Base-by-base conservation (phyloP, 805 yeast genomes). In the Spathaspora arborariae region DNA sequence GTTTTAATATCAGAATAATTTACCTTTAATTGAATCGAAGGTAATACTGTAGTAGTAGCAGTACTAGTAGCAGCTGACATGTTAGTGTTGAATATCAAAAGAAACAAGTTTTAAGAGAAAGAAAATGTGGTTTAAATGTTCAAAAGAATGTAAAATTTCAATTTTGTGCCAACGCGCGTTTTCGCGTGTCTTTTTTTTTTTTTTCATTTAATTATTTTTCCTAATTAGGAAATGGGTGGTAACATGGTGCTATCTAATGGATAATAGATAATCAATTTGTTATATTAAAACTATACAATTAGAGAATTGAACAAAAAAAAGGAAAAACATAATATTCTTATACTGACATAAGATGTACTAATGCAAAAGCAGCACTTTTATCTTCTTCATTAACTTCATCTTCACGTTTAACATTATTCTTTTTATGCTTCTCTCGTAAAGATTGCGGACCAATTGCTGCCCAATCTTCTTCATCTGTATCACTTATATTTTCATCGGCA, bases 381-480 rank as follows among this genome's bases (percentile, higher is more conserved):
- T 79, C 81, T 42, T 69, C 74, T 30, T 59, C 64, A 41, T 58
- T 56, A 15, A 51, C 50, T 22, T 38, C 44, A 38, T 38, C 44
- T 15, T 16, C 42, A 3, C 30, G 13, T 18, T 39, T 20, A 20
- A 16, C 10, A 40, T 40, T 26, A 2, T 10, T 39, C 19, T 42
- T 19, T 34, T 37, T 35, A 21, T 39, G 21, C 13, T 20, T 20
- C 49, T 57, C 67, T 40, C 87, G 69, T 46, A 89, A 68, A 38
- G 80, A 70, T 34, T 79, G 84, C 0, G 97, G 90, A 1, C 97
- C 97, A 45, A 91, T 84, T 0, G 89, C 69, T 51, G 83, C 86
- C 99, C 99, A 92, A 65, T 92, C 98, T 65, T 92, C 99, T 60
- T 92, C 98, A 64, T 92, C 99, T 0, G 99, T 92, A 58, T 88